Base-by-base conservation (phyloP, 2,329 filamentous ascomycete genomes). In the Coniella lustricola region DNA sequence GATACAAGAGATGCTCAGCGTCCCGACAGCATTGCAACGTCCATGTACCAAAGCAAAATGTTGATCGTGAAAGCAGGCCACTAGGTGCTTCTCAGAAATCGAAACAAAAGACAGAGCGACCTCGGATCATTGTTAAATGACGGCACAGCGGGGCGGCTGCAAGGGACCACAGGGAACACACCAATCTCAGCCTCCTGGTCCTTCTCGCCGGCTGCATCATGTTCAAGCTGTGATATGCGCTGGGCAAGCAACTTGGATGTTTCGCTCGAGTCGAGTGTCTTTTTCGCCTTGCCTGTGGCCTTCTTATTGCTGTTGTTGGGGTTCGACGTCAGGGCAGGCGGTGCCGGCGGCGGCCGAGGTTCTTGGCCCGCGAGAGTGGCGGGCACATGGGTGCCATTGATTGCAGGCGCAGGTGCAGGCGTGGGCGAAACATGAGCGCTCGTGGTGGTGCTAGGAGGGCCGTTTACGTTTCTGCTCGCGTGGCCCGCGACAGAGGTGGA, bases 141-240 rank as follows among this genome's bases (percentile, higher is more conserved):
- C n/a, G n/a, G n/a, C n/a, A n/a, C n/a, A 3, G 18, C 18, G 20
- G 25, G 38, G 40, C 17, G 12, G 12, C 10, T 3, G 4, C 2
- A 29, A 32, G 40, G 29, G 29, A 32, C n/a, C 31, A 25, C 40
- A 21, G 34, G 14, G 35, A 34, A 51, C 44, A 64, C 54, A 95
- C 90, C 89, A 64, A 98, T 96, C 73, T 97, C 93, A 53, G 86
- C 81, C 69, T 96, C 90, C 68, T 96, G 89, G 59, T 95, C 91
- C 67, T 94, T 95, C 65, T 95, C 90, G 51, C 89, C 88, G 10
- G 90, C 90, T 43, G 86, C 87, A 74, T 96, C 90, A 54, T 89
- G 86, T 67, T 98, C 93, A 51, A 98, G 74, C 70, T 97, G 93
- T 18, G 90, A 91, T 63, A 98, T 96, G 63, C 94, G 89, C 54